These are phyloP conservation scores for Ophiognomonia clavigignenti-juglandacearum DNA, from an alignment of 2,329 filamentous ascomycete species.

Conservation along the genomic window DNA sequence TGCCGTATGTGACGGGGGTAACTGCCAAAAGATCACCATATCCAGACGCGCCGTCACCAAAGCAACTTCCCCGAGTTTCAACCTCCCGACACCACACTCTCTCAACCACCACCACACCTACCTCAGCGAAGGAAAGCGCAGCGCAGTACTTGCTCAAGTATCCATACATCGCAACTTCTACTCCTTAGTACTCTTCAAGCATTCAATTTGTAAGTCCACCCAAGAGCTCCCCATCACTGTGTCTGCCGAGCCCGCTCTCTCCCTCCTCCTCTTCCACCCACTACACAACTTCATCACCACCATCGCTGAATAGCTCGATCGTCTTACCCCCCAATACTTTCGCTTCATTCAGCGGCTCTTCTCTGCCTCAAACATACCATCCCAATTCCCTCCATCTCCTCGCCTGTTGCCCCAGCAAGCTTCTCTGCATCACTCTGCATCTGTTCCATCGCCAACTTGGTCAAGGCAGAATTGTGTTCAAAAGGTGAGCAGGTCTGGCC, in stretches of 20 bases:
- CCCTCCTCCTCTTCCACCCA: constrained; percentile 21
- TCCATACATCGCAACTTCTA: constrained; percentile 9
- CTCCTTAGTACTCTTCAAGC: constrained; percentile 2
- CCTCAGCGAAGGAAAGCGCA: neutral
- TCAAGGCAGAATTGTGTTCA: constrained; percentile 1
- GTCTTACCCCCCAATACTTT: constrained; percentile 45
- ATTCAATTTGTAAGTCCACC: neutral
- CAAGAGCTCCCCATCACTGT: constrained; percentile 3
- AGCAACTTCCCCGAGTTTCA: constrained; percentile 11
- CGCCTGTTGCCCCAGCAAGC: constrained; percentile 7
- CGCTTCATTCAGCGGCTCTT: constrained; percentile 46
- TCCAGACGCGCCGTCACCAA: no score
- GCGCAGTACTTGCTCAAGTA: neutral
- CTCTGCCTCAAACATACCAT: constrained; percentile 13
- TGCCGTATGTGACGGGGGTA: no score
- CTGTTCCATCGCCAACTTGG: constrained; percentile 9
- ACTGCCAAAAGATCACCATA: no score
- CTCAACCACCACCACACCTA: neutral
- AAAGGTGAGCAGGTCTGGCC: constrained; percentile 7
- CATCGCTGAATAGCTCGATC: constrained; percentile 52
- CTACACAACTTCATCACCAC: constrained; percentile 31
- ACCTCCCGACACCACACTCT: constrained; percentile 5
- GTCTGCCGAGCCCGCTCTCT: constrained; percentile 9
- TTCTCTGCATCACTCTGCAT: constrained; percentile 7
- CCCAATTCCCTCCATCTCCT: constrained; percentile 1